Evolutionary conservation across 228 moss, liverwort and hornwort species (phyloP).

Genomic region (Sphagnum fallax): DNA sequence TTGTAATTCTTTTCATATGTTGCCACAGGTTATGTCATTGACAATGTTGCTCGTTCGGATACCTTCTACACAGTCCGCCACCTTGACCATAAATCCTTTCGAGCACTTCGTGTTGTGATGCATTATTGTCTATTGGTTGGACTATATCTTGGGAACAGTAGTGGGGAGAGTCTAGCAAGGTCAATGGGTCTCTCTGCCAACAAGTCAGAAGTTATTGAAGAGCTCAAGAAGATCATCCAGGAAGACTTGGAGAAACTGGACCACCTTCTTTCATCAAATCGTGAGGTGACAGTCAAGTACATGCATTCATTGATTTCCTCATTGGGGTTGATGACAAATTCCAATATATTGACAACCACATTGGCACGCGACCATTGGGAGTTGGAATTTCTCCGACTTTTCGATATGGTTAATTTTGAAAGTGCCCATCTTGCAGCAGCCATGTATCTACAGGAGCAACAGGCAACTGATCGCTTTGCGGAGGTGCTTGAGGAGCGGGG

Average conservation of each 20-base stretch:
- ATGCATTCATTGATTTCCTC: constrained; percentile 31
- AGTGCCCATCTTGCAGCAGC: constrained; percentile 28
- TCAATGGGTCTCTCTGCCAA: constrained; percentile 17
- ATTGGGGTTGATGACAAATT: constrained; percentile 22
- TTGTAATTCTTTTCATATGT: neutral
- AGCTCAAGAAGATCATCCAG: constrained; percentile 28
- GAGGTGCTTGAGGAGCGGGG: constrained; percentile 50
- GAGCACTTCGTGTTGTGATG: constrained; percentile 32
- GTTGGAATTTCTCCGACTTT: constrained; percentile 38
- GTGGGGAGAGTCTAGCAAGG: constrained; percentile 13
- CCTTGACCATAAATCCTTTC: constrained; percentile 40
- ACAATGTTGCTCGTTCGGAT: constrained; percentile 46
- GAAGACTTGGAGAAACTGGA: constrained; percentile 47
- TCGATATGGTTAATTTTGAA: constrained; percentile 19
- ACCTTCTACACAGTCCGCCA: constrained; percentile 33
- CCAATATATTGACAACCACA: constrained; percentile 11
- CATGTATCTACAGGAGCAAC: constrained; percentile 33
- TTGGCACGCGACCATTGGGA: constrained; percentile 25
- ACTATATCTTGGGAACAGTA: constrained; percentile 10
- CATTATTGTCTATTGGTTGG: constrained; percentile 38
- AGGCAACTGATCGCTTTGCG: constrained; percentile 36
- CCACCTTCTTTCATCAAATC: constrained; percentile 38
- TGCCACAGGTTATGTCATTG: constrained; percentile 35
- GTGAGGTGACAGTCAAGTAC: constrained; percentile 36
- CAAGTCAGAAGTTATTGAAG: constrained; percentile 12